A percentile compares a stretch with the other conserved stretches of the same genome.
These are phyloP conservation scores for Trichoderma koningii DNA, from an alignment of 2,329 filamentous ascomycete genomes.

Conservation along the genomic window DNA sequence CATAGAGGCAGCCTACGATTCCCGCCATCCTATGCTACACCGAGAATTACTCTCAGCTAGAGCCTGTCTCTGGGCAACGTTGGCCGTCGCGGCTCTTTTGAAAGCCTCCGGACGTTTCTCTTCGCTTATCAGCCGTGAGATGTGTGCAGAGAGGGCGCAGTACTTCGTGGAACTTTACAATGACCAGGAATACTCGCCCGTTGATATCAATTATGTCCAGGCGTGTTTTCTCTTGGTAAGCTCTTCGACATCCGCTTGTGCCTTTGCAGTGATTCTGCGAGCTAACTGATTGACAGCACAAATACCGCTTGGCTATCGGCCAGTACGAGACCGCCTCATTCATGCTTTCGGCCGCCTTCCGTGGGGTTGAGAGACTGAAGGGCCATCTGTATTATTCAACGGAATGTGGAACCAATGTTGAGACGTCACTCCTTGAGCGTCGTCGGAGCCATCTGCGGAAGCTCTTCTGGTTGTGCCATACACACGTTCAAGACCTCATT, in stretches of 20 bases:
- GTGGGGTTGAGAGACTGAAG: not conserved
- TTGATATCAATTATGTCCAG: not conserved
- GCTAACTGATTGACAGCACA: not conserved
- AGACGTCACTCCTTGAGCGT: not conserved
- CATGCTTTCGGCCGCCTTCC: not conserved
- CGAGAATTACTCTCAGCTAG: not conserved
- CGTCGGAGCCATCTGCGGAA: not conserved
- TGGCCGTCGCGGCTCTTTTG: not conserved
- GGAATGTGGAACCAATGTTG: not conserved
- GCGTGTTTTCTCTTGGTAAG: not conserved
- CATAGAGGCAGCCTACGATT: not conserved
- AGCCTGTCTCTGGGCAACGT: conserved; percentile 5
- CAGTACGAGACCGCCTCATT: not conserved
- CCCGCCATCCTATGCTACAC: too few relatives aligned
- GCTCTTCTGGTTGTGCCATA: conserved; percentile 11
- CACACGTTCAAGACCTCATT: not conserved
- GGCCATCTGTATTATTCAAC: not conserved
- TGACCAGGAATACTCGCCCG: not conserved
- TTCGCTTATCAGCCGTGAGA: not conserved
- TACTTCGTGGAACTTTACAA: not conserved
- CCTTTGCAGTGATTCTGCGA: not conserved
- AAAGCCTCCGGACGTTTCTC: not conserved
- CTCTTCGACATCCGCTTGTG: fast-evolving
- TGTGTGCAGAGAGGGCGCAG: not conserved
- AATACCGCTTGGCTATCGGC: not conserved